These are phyloP conservation scores for Pythium sp. DNA, from an alignment of 352 stramenopile genomes.

Conservation along the genomic window DNA sequence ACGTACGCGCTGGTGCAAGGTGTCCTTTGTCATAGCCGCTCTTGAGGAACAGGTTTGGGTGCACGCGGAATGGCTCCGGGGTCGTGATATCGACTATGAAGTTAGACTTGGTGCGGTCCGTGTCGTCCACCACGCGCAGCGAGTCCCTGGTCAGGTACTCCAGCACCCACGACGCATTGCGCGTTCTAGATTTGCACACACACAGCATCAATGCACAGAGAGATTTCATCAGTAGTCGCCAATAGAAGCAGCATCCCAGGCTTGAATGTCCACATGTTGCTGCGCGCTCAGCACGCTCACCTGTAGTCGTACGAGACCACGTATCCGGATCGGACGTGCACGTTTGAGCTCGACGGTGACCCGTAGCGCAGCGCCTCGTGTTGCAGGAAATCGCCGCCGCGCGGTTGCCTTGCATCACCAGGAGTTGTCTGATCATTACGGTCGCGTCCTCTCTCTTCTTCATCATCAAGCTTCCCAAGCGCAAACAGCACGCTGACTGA, in stretches of 20 bases:
- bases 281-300: slow-evolving; percentile 20
- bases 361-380: slow-evolving; percentile 79
- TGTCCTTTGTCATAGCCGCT: slow-evolving; percentile 95
- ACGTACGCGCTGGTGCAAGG: slow-evolving; percentile 84
- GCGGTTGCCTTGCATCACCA: background rate
- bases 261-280: background rate
- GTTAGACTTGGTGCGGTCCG: slow-evolving; percentile 76
- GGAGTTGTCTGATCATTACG: slow-evolving; percentile 8
- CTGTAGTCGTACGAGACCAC: slow-evolving; percentile 85
- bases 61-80: slow-evolving; percentile 77
- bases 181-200: slow-evolving; percentile 35
- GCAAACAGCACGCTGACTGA: slow-evolving; percentile 40
- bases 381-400: slow-evolving; percentile 16
- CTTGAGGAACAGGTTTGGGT: slow-evolving; percentile 86
- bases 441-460: background rate
- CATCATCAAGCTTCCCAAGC: slow-evolving; percentile 27
- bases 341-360: slow-evolving; percentile 58
- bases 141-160: slow-evolving; percentile 77
- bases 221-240: background rate
- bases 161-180: slow-evolving; percentile 85
- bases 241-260: background rate
- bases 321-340: slow-evolving; percentile 76
- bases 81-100: slow-evolving; percentile 85
- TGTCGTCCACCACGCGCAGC: slow-evolving; percentile 62
- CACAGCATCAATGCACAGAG: background rate